Conservation (phyloP, 2,329 filamentous ascomycete species). For the Calcarisporium arbuscula region DNA sequence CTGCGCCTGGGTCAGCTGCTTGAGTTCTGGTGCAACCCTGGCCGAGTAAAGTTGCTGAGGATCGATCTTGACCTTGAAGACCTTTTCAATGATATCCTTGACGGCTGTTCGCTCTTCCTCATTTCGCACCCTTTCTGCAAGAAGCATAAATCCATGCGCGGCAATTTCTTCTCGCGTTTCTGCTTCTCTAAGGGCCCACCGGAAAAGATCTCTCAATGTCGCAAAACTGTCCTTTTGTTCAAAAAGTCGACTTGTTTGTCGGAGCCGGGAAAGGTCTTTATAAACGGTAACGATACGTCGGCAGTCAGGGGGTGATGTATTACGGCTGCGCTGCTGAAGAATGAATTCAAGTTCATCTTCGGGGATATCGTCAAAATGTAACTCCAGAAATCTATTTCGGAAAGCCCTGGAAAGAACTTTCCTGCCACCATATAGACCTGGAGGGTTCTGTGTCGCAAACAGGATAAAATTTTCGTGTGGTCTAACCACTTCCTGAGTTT, state of each 20-base stretch:
- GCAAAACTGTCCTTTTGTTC: constrained; percentile 98
- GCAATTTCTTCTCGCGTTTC: constrained; percentile 86
- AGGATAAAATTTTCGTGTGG: constrained; percentile 96
- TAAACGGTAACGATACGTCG: constrained; percentile 89
- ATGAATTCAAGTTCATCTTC: constrained; percentile 91
- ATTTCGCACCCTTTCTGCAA: constrained; percentile 92
- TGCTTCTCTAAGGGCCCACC: constrained; percentile 83
- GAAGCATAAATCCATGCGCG: constrained; percentile 88
- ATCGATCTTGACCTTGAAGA: constrained; percentile 82
- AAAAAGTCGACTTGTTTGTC: constrained; percentile 86
- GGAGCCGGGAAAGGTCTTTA: constrained; percentile 79
- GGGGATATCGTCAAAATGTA: constrained; percentile 97
- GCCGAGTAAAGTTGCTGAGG: constrained; percentile 65
- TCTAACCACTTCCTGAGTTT: constrained; percentile 88
- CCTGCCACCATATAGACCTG: constrained; percentile 88
- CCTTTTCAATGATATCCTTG: constrained; percentile 78
- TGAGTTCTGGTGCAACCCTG: constrained; percentile 49
- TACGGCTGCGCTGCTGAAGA: constrained; percentile 78
- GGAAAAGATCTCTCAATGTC: constrained; percentile 88
- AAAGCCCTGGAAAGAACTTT: constrained; percentile 93
- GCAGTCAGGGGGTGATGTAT: constrained; percentile 84
- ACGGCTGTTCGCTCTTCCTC: constrained; percentile 78
- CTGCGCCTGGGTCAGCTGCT: constrained; percentile 35
- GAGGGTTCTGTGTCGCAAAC: constrained; percentile 95
- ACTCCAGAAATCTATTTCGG: constrained; percentile 90